Base-by-base conservation (phyloP, 495 filamentous ascomycete species). In the Opeltia flavorubescens region DNA sequence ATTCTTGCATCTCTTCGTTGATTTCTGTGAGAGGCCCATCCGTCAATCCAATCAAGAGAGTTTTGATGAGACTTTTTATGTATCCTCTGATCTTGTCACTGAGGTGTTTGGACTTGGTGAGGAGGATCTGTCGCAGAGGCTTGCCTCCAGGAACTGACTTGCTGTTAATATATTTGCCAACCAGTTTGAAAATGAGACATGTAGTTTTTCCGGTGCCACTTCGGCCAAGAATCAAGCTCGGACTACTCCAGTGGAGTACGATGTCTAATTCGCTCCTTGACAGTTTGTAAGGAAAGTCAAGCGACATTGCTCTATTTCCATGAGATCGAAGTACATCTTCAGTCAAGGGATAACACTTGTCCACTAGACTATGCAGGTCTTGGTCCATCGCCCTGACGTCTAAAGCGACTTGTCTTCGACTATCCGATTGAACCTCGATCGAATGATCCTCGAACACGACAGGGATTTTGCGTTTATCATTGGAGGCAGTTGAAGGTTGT, bases 131-230 rank as follows among this genome's bases (percentile, higher is more conserved):
- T 8, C 8, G 20, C n/a, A 42, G 13, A 8, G 9, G 18, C 5
- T 46, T 45, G 44, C 30, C 4, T 5, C 3, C 8, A 23, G 23
- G 20, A 13, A 53, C 17, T 38, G 13, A 9, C 11, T 17, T 20
- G 7, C 5, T 30, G 4, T 13, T 15, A 4, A 45, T 39, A 17
- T 60, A 60, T 35, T 60, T 62, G 7, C 48, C 52, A 8, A 64
- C 33, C 8, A 70, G 43, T 33, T 70, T 69, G 31, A 61, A 69
- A 5, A 67, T 42, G 0, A 70, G 41, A 25, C 67, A 70, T 0
- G 65, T 67, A 0, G 67, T 70, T 47, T 70, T 70, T 0, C 67
- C 67, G 0, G 67, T 70, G 4, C 67, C 67, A 30, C 67, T 69
- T 36, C 67, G 51, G 9, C 67, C 67, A 25, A 70, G 29, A 5